A percentile compares a stretch with the other conserved stretches of the same genome.
phyloP scores from a whole-genome alignment of 1,284 basidiomycete genomes.

The Ganoderma leucocontextum region DNA sequence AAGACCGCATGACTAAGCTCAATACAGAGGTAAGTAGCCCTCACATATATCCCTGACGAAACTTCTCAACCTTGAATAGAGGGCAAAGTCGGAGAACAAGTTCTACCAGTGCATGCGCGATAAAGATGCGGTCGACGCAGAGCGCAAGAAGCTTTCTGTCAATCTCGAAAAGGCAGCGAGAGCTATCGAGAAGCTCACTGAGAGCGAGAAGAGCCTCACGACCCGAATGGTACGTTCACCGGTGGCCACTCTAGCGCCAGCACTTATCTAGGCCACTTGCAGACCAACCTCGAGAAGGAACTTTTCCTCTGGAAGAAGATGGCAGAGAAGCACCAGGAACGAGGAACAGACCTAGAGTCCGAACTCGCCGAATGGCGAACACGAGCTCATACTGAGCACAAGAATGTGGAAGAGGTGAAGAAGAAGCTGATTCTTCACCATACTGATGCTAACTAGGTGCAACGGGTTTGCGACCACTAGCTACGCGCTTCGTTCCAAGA shows the following conservation, averaged over 20 bases:
- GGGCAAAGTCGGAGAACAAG: slow-evolving; percentile 95
- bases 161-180: slow-evolving; percentile 83
- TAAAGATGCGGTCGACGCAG: slow-evolving; percentile 84
- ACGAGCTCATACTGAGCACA: slow-evolving; percentile 49
- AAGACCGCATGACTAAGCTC: slow-evolving; percentile 76
- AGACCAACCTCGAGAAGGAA: slow-evolving; percentile 52
- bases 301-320: slow-evolving; percentile 52
- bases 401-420: slow-evolving; percentile 43
- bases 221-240: slow-evolving; percentile 23
- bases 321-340: slow-evolving; percentile 51
- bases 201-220: slow-evolving; percentile 61
- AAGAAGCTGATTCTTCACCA: no score
- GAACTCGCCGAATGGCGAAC: slow-evolving; percentile 45
- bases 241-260: neutral
- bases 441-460: neutral
- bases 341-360: slow-evolving; percentile 40
- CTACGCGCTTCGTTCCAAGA: slow-evolving; percentile 37
- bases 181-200: slow-evolving; percentile 75
- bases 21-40: slow-evolving; percentile 64
- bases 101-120: slow-evolving; percentile 92
- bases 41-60: slow-evolving; percentile 5
- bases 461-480: slow-evolving; percentile 23
- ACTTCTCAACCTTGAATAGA: slow-evolving; percentile 49
- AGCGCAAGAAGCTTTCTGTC: slow-evolving; percentile 74
- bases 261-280: neutral